Evolutionary conservation across 2,329 filamentous ascomycete genomes (phyloP).

Genomic region (Cladorrhinum sp.): DNA sequence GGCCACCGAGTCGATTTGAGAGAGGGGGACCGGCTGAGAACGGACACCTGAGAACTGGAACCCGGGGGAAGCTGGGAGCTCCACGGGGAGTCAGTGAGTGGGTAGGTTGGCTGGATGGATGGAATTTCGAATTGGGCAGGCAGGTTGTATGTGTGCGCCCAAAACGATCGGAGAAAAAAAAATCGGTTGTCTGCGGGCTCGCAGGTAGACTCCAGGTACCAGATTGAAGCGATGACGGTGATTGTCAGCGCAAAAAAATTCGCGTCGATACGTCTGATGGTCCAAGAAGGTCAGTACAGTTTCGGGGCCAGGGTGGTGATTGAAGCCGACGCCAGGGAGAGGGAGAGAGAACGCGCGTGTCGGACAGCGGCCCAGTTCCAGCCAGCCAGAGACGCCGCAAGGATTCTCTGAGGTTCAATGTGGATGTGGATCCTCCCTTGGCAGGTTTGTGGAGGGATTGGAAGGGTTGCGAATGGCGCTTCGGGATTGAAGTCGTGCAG

Average conservation of each 20-base stretch:
- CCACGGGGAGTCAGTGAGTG: not conserved
- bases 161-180: conserved; percentile 6
- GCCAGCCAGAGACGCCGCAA: conserved; percentile 12
- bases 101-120: not conserved
- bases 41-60: conserved; percentile 15
- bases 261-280: conserved; percentile 21
- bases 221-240: conserved; percentile 13
- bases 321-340: conserved; percentile 16
- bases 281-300: conserved; percentile 19
- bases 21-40: conserved; percentile 6
- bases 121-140: conserved; percentile 21
- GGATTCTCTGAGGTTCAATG: conserved; percentile 22
- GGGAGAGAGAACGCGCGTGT: conserved; percentile 20
- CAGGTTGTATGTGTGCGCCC: conserved; percentile 7
- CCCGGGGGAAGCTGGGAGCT: not conserved
- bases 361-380: conserved; percentile 17
- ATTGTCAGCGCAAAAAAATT: conserved; percentile 19
- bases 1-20: conserved; percentile 18
- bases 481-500: conserved; percentile 13
- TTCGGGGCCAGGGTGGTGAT: conserved; percentile 21
- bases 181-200: conserved; percentile 11
- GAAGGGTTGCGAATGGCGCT: conserved; percentile 14
- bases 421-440: conserved; percentile 19
- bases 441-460: conserved; percentile 16
- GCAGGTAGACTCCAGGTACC: conserved; percentile 14